Evolutionary conservation across 1,139 yeast genomes (phyloP), one percentile per base, ranked within the genome.

Genomic region (Yamadazyma conglobata): DNA sequence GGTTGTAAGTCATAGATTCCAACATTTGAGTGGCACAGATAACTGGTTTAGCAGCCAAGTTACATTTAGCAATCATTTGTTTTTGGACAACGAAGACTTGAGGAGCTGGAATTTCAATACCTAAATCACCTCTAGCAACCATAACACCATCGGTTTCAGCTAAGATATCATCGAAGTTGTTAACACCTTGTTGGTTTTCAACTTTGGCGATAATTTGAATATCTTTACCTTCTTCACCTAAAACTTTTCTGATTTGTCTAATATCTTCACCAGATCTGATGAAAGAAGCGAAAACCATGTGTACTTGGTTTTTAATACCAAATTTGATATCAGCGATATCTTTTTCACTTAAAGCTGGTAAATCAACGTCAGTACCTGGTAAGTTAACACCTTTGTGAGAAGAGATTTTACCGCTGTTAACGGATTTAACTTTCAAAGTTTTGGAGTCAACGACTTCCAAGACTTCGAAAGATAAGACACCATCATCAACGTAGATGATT

Each of bases 91-190:
- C 91, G 61, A 91, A 88, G 43, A 91, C 99, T 74, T 89, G 95
- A 46, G 96, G 93, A 47, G 98, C 97, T 48, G 98, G 98, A 56
- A 91, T 91, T 75, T 91, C 99, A 58, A 91, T 91, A 76, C 99
- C 99, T 59, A 91, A 78, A 64, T 93, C 98, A 76, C 98, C 99
- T 71, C 99, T 82, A 54, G 99, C 99, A 60, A 91, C 97, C 98
- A 91, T 91, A 58, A 91, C 96, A 76, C 97, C 99, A 61, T 93
- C 98, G 43, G 98, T 91, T 64, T 81, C 95, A 54, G 63, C 64
- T 62, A 91, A 80, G 58, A 91, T 91, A 44, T 87, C 96, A 64
- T 91, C 98, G 62, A 91, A 91, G 80, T 91, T 91, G 82, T 91
- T 88, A 56, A 91, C 97, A 75, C 99, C 99, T 72, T 91, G 99